Evolutionary conservation across 805 yeast genomes (phyloP).

Genomic region (Pichia exigua): DNA sequence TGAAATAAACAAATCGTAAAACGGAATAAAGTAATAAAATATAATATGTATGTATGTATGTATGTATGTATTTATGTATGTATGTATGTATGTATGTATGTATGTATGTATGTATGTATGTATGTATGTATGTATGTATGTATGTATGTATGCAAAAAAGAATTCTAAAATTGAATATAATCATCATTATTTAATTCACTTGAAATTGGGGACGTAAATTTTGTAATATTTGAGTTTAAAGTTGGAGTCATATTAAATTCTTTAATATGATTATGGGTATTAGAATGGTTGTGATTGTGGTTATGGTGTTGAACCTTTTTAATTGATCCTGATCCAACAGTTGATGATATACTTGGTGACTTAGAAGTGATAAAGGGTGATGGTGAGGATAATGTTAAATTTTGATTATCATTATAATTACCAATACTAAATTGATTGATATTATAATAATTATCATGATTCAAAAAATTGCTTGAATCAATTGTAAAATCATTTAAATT

Average conservation of each 20-base stretch:
- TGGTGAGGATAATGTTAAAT: conserved; percentile 2
- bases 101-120: background rate
- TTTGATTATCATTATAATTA: background rate
- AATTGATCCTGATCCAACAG: conserved; percentile 5
- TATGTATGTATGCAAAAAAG: background rate
- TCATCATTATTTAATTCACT: background rate
- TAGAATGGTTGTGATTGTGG: background rate
- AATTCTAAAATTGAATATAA: background rate
- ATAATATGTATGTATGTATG: no score
- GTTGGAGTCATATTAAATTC: background rate
- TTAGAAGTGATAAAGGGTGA: background rate
- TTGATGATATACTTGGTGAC: conserved; percentile 12
- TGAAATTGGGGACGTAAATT: background rate
- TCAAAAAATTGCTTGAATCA: background rate
- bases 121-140: background rate
- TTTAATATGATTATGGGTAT: background rate
- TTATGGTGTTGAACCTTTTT: conserved; percentile 12
- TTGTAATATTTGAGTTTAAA: conserved; percentile 1
- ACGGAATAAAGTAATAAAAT: background rate
- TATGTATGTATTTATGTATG: background rate
- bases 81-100: background rate
- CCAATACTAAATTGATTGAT: background rate
- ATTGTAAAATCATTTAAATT: background rate
- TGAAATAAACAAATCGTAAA: background rate
- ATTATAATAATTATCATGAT: background rate